Conservation (phyloP, 2,329 filamentous ascomycete species). For the Trichoderma cornu-damae region DNA sequence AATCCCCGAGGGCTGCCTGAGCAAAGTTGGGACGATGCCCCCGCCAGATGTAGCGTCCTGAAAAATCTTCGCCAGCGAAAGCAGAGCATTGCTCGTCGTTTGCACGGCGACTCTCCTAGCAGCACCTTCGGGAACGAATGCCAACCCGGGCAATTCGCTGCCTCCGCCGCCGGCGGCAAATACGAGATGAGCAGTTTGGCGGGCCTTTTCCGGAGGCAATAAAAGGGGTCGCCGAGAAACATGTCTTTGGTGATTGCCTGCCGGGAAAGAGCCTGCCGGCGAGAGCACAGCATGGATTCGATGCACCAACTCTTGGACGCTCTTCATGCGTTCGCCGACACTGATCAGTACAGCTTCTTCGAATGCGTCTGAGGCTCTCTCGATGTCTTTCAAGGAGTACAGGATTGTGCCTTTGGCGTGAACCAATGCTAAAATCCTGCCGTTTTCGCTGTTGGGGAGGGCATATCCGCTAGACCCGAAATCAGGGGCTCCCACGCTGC, state of each 20-base stretch:
- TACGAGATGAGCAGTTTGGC: constrained; percentile 75
- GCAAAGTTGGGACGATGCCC: constrained; percentile 47
- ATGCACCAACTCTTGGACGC: constrained; percentile 72
- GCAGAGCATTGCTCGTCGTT: constrained; percentile 89
- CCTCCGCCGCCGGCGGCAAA: constrained; percentile 69
- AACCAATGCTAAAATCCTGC: constrained; percentile 84
- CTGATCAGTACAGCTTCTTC: constrained; percentile 93
- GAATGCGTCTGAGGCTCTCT: constrained; percentile 77
- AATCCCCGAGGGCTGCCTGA: constrained; percentile 67
- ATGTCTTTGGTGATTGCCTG: constrained; percentile 18
- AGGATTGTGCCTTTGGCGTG: constrained; percentile 99
- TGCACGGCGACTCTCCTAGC: constrained; percentile 76
- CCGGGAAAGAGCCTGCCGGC: constrained; percentile 21
- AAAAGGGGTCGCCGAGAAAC: constrained; percentile 54
- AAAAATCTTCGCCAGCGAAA: constrained; percentile 95
- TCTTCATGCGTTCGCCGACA: constrained; percentile 62
- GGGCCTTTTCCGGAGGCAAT: constrained; percentile 75
- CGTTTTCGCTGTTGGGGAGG: constrained; percentile 81
- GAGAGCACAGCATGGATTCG: constrained; percentile 69
- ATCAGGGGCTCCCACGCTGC: constrained; percentile 23
- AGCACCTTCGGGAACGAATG: constrained; percentile 63
- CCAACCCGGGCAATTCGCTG: constrained; percentile 68
- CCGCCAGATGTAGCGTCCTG: constrained; percentile 89
- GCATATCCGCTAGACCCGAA: constrained; percentile 60
- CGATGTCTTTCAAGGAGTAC: constrained; percentile 80